These are phyloP conservation scores for Adiantum capillusveneris DNA, from an alignment of 75 land plant species.

Conservation along the genomic window DNA sequence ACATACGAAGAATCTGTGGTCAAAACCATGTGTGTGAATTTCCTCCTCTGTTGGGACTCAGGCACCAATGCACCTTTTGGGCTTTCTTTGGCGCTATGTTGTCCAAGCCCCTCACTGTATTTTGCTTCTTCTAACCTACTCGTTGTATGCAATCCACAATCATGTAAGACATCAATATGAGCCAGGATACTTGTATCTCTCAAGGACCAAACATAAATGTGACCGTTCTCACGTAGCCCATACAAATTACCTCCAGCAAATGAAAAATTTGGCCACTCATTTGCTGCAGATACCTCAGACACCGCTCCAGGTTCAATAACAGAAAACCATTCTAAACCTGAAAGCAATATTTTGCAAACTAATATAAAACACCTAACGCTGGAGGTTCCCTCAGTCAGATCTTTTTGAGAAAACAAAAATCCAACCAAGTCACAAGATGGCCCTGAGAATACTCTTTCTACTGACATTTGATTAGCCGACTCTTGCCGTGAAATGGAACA, in stretches of 20 bases:
- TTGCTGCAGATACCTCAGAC: background rate
- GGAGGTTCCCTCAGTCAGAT: background rate
- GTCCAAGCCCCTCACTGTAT: constrained; percentile 1
- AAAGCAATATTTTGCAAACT: constrained; percentile 34
- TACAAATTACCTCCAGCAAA: constrained; percentile 47
- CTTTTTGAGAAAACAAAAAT: background rate
- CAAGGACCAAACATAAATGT: constrained; percentile 40
- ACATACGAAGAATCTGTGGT: constrained; percentile 42
- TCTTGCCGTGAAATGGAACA: background rate
- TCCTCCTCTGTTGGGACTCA: background rate
- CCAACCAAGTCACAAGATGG: background rate
- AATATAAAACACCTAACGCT: constrained; percentile 16
- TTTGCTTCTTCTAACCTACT: background rate
- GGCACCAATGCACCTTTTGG: too few relatives aligned
- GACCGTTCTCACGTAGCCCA: constrained; percentile 56
- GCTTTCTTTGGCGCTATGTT: constrained; percentile 1
- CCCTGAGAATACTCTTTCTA: background rate
- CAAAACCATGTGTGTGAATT: constrained; percentile 41
- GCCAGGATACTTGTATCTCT: constrained; percentile 45
- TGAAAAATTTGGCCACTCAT: constrained; percentile 57
- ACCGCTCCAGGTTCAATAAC: constrained; percentile 33
- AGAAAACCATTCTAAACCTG: constrained; percentile 60
- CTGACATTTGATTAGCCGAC: background rate
- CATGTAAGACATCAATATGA: constrained; percentile 38
- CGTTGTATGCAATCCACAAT: constrained; percentile 20